These are phyloP conservation scores for Barbarea vulgaris DNA, from an alignment of 345 rosid species.

Conservation along the genomic window DNA sequence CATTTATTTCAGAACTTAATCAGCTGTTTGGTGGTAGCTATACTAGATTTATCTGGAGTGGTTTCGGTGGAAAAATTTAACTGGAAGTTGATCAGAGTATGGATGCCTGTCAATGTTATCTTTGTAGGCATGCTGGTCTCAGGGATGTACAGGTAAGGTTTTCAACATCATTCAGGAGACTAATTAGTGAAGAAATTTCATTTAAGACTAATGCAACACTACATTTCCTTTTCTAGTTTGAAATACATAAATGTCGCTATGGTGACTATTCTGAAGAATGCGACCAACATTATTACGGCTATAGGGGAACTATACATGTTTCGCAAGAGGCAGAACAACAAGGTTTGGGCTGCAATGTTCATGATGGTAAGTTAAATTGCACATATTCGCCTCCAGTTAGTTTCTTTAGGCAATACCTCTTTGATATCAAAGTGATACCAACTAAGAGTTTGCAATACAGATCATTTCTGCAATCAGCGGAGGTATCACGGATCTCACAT, in stretches of 20 bases:
- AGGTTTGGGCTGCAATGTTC: conserved; percentile 94
- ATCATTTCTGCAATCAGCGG: conserved; percentile 83
- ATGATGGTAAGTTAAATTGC: conserved; percentile 62
- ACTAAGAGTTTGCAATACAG: conserved; percentile 46
- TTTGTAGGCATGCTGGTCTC: conserved; percentile 95
- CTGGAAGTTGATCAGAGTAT: conserved; percentile 78
- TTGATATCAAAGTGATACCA: conserved; percentile 11
- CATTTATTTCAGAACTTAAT: conserved; percentile 72
- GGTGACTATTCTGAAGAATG: conserved; percentile 96
- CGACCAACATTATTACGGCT: conserved; percentile 89
- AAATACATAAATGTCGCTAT: conserved; percentile 89
- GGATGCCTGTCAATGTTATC: conserved; percentile 92
- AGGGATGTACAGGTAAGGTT: conserved; percentile 87
- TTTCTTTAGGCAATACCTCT: neutral
- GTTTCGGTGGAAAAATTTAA: conserved; percentile 76
- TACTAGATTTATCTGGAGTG: conserved; percentile 52
- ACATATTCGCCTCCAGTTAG: neutral
- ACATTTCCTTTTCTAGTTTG: conserved; percentile 61
- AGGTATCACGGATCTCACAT: conserved; percentile 87
- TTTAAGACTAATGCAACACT: conserved; percentile 12
- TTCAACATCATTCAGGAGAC: conserved; percentile 2
- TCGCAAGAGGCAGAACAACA: conserved; percentile 79
- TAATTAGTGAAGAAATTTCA: conserved; percentile 10
- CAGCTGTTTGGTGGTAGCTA: conserved; percentile 63
- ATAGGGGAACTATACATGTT: conserved; percentile 83